These are phyloP conservation scores for Colletotrichum destructivum DNA, from an alignment of 2,329 filamentous ascomycete genomes.

Conservation along the genomic window DNA sequence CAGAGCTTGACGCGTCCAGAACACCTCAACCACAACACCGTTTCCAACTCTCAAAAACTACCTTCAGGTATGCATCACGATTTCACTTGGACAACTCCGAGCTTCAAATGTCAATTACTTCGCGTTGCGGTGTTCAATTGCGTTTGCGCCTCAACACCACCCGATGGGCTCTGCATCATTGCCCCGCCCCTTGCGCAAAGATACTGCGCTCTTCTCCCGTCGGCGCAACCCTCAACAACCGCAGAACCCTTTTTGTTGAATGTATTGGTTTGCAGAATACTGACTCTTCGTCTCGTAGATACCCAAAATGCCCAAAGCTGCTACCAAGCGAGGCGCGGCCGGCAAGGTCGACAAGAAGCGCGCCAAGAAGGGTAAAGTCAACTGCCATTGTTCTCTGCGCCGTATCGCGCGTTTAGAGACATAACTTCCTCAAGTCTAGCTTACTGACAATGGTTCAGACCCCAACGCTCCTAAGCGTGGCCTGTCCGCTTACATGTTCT, in stretches of 20 bases:
- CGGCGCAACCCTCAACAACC: not conserved
- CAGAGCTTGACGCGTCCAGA: conserved; percentile 50
- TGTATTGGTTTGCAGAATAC: conserved; percentile 40
- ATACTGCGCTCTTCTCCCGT: not conserved
- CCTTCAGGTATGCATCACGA: conserved; percentile 55
- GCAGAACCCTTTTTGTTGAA: conserved; percentile 3
- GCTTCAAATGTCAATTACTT: conserved; percentile 54
- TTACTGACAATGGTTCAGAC: conserved; percentile 67
- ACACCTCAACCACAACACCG: conserved; percentile 48
- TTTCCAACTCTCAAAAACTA: conserved; percentile 44
- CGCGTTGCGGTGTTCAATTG: conserved; percentile 55
- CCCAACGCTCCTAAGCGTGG: conserved; percentile 99
- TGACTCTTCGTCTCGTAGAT: conserved; percentile 48
- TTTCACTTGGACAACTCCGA: conserved; percentile 48
- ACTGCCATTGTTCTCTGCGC: not conserved
- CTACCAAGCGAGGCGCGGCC: conserved; percentile 66
- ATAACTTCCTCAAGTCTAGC: not conserved
- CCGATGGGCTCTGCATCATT: conserved; percentile 21
- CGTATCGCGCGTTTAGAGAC: not conserved
- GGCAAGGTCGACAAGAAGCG: conserved; percentile 70
- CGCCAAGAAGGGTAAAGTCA: conserved; percentile 72
- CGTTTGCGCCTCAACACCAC: conserved; percentile 51
- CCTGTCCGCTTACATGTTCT: conserved; percentile 99
- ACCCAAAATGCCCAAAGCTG: conserved; percentile 72
- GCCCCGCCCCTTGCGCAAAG: not conserved